These are phyloP conservation scores for Alnus rubra DNA, from an alignment of 306 rosid species.

Conservation along the genomic window DNA sequence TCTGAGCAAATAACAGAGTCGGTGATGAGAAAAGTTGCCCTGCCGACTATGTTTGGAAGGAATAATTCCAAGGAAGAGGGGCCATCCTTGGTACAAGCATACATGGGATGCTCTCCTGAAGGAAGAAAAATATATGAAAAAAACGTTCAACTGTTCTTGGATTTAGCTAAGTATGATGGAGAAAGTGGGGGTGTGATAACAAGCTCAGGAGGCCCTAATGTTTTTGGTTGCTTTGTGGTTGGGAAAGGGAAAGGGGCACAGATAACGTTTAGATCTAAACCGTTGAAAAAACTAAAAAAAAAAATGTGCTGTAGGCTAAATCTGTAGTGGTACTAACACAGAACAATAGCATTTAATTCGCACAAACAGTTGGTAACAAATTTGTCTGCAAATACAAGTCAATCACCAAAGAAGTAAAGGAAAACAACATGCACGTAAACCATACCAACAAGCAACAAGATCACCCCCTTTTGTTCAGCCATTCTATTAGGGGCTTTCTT, in stretches of 20 bases:
- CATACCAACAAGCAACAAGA: constrained; percentile 48
- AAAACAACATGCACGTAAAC: constrained; percentile 34
- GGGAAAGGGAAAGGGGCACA: not conserved
- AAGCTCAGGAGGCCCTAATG: not conserved
- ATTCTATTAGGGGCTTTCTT: constrained; percentile 51
- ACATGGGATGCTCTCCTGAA: not conserved
- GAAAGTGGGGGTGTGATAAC: not conserved
- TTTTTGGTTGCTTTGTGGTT: not conserved
- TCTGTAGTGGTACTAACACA: constrained; percentile 24
- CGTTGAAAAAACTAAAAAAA: no score
- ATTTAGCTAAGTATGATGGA: not conserved
- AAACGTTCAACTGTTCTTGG: not conserved
- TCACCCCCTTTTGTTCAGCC: constrained; percentile 38
- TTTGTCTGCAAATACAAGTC: constrained; percentile 39
- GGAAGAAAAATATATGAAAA: not conserved
- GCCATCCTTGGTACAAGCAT: not conserved
- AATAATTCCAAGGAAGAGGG: not conserved
- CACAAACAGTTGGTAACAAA: constrained; percentile 42
- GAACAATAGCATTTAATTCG: constrained; percentile 50
- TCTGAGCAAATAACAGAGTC: not conserved
- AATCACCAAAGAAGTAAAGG: constrained; percentile 55
- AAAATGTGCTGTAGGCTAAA: no score
- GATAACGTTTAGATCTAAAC: not conserved
- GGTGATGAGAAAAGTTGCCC: not conserved
- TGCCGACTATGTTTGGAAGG: not conserved